Percentiles rank a stretch among this genome's conserved stretches.
phyloP scores from a whole-genome alignment of 164 flowering plant genomes.

The Vitis amurensis region DNA sequence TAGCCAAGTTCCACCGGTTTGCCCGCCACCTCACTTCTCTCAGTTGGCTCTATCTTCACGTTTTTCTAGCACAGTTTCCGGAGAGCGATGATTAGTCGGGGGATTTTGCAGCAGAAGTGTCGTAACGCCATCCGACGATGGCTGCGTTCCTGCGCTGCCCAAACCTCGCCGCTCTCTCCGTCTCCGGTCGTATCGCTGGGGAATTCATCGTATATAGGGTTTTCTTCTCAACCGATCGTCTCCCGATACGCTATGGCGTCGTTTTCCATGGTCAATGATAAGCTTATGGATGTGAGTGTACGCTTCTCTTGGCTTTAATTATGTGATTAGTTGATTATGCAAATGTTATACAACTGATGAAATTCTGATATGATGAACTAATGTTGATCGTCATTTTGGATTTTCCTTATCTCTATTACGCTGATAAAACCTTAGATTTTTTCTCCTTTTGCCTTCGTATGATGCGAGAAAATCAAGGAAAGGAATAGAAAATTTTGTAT shows the following conservation, averaged over 20 bases:
- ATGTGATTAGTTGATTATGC: neutral
- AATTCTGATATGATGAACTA: neutral
- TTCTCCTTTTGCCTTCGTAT: neutral
- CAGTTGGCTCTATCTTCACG: too few relatives aligned
- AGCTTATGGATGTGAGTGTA: conserved; percentile 18
- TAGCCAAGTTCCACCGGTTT: too few relatives aligned
- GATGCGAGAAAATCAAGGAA: too few relatives aligned
- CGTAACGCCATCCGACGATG: conserved; percentile 19
- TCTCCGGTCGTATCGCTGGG: conserved; percentile 5
- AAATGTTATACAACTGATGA: neutral
- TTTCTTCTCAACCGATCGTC: conserved; percentile 9
- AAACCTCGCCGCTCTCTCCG: conserved; percentile 1
- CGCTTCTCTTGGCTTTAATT: neutral
- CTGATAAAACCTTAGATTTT: neutral
- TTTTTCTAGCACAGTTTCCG: neutral
- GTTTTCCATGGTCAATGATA: conserved; percentile 2
- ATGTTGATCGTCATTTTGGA: neutral
- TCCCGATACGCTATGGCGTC: conserved; percentile 6
- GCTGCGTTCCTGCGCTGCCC: conserved; percentile 9
- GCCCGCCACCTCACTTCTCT: too few relatives aligned
- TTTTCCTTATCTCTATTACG: too few relatives aligned
- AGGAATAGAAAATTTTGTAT: too few relatives aligned
- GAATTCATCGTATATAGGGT: conserved; percentile 10
- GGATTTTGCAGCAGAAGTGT: conserved; percentile 21
- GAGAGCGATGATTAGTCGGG: conserved; percentile 29